A percentile compares a stretch with the other conserved stretches of the same genome.
Evolutionary conservation across 768 basidiomycete genomes (phyloP).

Genomic region (Lyophyllum decastes): DNA sequence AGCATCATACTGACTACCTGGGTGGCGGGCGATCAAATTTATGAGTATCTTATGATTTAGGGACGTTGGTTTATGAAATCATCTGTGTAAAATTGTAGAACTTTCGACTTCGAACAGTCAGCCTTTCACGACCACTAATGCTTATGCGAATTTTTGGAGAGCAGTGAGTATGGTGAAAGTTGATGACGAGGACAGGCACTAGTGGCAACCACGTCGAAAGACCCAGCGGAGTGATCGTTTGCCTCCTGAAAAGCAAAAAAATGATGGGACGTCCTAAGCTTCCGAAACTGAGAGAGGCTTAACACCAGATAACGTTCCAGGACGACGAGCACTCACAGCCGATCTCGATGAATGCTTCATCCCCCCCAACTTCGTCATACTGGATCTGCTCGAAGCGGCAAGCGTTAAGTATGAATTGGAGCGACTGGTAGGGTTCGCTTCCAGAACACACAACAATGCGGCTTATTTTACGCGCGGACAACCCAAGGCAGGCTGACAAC

Average conservation of each 20-base stretch:
- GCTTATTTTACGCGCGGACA: slow-evolving; percentile 2
- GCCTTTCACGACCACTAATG: no score
- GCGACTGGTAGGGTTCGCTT: neutral
- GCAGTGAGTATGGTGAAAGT: no score
- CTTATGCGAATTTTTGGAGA: no score
- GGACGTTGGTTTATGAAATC: no score
- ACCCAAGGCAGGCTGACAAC: neutral
- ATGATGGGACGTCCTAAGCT: neutral
- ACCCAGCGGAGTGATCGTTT: neutral
- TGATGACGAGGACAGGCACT: no score
- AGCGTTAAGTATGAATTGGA: slow-evolving; percentile 2
- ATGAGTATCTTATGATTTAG: neutral
- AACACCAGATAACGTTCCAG: neutral
- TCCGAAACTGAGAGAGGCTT: neutral
- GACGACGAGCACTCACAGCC: slow-evolving; percentile 11
- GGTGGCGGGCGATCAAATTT: neutral
- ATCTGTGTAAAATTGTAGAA: neutral
- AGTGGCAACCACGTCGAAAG: no score
- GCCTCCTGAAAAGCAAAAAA: neutral
- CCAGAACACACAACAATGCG: slow-evolving; percentile 8
- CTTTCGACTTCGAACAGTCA: no score
- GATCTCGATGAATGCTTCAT: slow-evolving; percentile 14
- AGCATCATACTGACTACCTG: neutral
- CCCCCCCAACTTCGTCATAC: slow-evolving; percentile 3
- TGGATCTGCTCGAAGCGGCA: slow-evolving; percentile 11